Conservation (phyloP, 148 eudicot species). For the Diospyros lotus region DNA sequence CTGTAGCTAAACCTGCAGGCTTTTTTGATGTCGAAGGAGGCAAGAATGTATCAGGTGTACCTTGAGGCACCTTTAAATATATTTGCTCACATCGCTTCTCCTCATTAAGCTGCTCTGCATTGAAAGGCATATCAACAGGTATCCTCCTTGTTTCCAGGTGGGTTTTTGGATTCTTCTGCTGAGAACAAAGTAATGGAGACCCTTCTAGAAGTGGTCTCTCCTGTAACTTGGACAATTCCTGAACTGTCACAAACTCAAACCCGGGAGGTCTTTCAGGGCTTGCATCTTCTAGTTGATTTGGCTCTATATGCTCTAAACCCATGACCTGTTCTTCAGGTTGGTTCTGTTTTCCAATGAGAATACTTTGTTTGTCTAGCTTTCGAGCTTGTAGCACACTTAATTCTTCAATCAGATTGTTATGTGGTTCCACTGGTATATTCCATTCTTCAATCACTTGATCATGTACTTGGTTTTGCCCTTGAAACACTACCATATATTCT, state of each 20-base stretch:
- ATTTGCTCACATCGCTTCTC: background rate
- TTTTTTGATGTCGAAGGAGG: background rate
- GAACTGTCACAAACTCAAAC: background rate
- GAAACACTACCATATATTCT: conserved; percentile 5
- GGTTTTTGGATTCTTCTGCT: background rate
- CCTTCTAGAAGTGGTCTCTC: conserved; percentile 6
- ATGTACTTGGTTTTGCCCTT: background rate
- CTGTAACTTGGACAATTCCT: background rate
- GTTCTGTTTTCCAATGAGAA: background rate
- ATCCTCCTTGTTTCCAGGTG: background rate
- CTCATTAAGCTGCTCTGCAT: background rate
- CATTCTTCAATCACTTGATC: background rate
- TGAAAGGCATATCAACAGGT: background rate
- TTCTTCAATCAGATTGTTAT: background rate
- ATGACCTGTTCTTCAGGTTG: background rate
- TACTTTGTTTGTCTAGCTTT: conserved; percentile 2
- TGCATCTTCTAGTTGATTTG: background rate
- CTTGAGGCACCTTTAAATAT: background rate
- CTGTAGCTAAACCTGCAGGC: background rate
- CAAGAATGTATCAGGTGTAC: background rate
- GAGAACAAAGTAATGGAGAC: background rate
- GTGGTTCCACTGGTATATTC: background rate
- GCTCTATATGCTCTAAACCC: conserved; percentile 1
- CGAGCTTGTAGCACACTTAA: background rate
- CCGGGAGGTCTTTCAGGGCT: conserved; percentile 12